Evolutionary conservation across 2,329 filamentous ascomycete species (phyloP).

Genomic region (Triangularia setosa): DNA sequence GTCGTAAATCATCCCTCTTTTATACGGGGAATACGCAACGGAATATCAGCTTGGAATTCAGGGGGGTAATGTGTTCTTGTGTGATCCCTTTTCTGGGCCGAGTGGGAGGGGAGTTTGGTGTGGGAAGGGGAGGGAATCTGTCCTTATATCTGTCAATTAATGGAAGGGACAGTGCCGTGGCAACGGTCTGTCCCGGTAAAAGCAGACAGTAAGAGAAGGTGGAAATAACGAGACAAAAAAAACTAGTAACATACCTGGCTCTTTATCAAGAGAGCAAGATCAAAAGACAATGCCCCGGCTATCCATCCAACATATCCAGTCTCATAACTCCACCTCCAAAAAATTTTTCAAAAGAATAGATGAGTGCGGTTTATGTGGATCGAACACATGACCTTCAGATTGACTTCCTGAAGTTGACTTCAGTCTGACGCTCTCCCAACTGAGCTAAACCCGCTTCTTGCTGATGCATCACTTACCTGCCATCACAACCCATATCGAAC

Average conservation of each 20-base stretch:
- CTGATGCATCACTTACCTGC: neutral
- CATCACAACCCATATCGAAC: neutral
- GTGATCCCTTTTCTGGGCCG: too few relatives aligned
- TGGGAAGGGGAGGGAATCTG: too few relatives aligned
- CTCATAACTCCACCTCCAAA: neutral
- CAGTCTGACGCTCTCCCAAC: constrained; percentile 25
- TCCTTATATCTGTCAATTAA: neutral
- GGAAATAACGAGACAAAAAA: neutral
- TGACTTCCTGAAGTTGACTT: constrained; percentile 17
- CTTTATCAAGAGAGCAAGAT: neutral
- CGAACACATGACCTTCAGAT: constrained; percentile 24
- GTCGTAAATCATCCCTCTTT: constrained; percentile 54
- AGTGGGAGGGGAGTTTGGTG: neutral
- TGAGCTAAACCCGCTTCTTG: constrained; percentile 22
- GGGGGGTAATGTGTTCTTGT: too few relatives aligned
- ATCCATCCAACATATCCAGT: neutral
- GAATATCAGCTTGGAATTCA: too few relatives aligned
- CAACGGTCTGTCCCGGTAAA: neutral
- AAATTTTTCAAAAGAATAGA: neutral
- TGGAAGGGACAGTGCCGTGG: neutral
- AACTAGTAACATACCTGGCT: neutral
- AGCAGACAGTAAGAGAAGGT: neutral
- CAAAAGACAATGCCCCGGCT: neutral
- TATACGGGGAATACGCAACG: too few relatives aligned
- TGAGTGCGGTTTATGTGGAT: constrained; percentile 23